Evolutionary conservation across 179 eudicot species (phyloP).

Genomic region (Monotropa hypopitys): DNA sequence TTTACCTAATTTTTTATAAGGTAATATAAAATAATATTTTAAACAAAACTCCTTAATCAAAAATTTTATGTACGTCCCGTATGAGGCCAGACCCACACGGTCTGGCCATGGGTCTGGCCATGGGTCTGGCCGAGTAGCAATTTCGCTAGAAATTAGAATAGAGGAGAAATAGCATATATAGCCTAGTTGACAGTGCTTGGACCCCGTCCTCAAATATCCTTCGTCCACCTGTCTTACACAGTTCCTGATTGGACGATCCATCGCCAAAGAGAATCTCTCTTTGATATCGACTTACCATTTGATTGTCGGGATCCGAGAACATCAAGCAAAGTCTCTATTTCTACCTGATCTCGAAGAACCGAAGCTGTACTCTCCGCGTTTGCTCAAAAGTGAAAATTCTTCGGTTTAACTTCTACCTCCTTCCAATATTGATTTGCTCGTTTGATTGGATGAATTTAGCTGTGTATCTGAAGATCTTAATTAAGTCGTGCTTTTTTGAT

Average conservation of each 20-base stretch:
- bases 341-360: background rate
- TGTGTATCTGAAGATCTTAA: background rate
- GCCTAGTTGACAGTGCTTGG: background rate
- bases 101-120: too few relatives aligned
- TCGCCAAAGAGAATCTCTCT: background rate
- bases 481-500: background rate
- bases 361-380: conserved; percentile 16
- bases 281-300: background rate
- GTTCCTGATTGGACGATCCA: background rate
- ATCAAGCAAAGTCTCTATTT: background rate
- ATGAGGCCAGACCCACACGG: too few relatives aligned
- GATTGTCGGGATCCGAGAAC: background rate
- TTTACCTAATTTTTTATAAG: too few relatives aligned
- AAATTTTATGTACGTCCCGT: too few relatives aligned
- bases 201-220: background rate
- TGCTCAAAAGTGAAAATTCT: conserved; percentile 3
- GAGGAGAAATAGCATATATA: background rate
- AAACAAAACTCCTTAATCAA: too few relatives aligned
- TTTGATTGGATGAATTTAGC: background rate
- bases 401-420: background rate
- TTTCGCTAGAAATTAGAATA: too few relatives aligned
- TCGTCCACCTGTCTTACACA: background rate
- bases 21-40: too few relatives aligned
- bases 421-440: background rate
- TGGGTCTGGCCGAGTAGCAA: too few relatives aligned